phyloP scores from a whole-genome alignment of 352 stramenopile species.

The Phytophthora niederhauseri region DNA sequence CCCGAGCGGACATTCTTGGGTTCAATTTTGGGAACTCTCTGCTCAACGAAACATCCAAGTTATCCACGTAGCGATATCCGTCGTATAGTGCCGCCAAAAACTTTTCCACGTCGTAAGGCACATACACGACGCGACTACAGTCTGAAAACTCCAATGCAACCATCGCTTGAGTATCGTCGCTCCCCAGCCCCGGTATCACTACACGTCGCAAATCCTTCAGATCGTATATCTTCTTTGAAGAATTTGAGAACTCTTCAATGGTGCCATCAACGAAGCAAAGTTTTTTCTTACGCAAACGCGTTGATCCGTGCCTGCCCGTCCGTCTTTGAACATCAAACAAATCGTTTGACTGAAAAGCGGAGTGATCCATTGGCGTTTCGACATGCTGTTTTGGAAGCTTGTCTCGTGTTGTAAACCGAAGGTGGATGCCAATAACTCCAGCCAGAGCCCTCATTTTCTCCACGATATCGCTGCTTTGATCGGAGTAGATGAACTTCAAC shows the following conservation, averaged over 20 bases:
- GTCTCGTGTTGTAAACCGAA: slow-evolving; percentile 38
- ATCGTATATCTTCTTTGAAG: slow-evolving; percentile 61
- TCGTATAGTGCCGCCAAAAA: slow-evolving; percentile 77
- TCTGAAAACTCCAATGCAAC: slow-evolving; percentile 75
- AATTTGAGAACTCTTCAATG: slow-evolving; percentile 54
- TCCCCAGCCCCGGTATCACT: slow-evolving; percentile 40
- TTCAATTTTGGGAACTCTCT: slow-evolving; percentile 77
- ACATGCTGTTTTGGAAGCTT: slow-evolving; percentile 63
- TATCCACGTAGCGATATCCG: slow-evolving; percentile 65
- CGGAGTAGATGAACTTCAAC: slow-evolving; percentile 75
- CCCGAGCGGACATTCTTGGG: slow-evolving; percentile 54
- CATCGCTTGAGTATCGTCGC: slow-evolving; percentile 40
- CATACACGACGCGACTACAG: slow-evolving; percentile 64
- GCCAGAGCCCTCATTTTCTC: slow-evolving; percentile 67
- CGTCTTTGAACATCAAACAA: slow-evolving; percentile 62
- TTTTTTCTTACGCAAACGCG: slow-evolving; percentile 66
- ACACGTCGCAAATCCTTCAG: slow-evolving; percentile 62
- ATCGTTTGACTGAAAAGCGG: slow-evolving; percentile 46
- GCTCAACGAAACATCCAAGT: slow-evolving; percentile 63
- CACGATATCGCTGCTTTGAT: slow-evolving; percentile 61
- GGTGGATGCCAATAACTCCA: slow-evolving; percentile 67
- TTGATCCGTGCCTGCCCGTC: slow-evolving; percentile 63
- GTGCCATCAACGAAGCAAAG: slow-evolving; percentile 60
- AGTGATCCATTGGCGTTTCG: slow-evolving; percentile 42
- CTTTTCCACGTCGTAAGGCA: slow-evolving; percentile 56